Base-by-base conservation (phyloP, 2,329 filamentous ascomycete species). In the Fusarium papillatum region DNA sequence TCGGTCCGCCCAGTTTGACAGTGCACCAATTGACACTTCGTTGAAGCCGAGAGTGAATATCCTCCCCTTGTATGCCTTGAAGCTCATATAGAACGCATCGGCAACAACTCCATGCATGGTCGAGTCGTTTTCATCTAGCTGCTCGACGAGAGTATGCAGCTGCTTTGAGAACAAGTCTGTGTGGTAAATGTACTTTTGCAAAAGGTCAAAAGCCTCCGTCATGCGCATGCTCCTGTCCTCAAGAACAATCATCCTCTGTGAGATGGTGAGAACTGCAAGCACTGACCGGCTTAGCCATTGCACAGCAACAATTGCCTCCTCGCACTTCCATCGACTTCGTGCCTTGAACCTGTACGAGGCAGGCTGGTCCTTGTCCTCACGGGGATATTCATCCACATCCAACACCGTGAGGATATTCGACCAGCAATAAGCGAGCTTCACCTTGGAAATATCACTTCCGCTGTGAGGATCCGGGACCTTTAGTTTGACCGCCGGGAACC, bases 31-130 rank as follows among this genome's bases (percentile, higher is more conserved):
- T 0, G 95, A 95, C 48, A 98, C 88, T 81, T 98, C 96, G 80
- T 96, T 97, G 85, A 96, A 96, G n/a, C 97, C 96, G 11, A 99
- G 88, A 6, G 98, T 86, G 81, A 99, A 99, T 41, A 98, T 88
- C 36, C 96, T 91, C 7, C 97, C 96, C 83, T 98, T 99, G 85
- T 98, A 99, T 5, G 95, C 91, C 80, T 95, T 95, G 84, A 98
- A 96, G 83, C 96, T 98, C 95, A 98, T 98, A 82, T 96, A 96
- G 79, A 98, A 99, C 0, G 96, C 97, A 87, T 99, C 97, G 10
- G 96, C 96, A 60, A 98, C 95, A 11, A 98, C 96, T 3, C 96
- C 96, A 84, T 98, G 97, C 92, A 98, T 94, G 0, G 95, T 95
- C 0, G 91, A 88, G 79, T 98, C 95, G 70, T 96, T 92, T 77